Base-by-base conservation (phyloP, 805 yeast species). In the Wickerhamiella kazuoi region DNA sequence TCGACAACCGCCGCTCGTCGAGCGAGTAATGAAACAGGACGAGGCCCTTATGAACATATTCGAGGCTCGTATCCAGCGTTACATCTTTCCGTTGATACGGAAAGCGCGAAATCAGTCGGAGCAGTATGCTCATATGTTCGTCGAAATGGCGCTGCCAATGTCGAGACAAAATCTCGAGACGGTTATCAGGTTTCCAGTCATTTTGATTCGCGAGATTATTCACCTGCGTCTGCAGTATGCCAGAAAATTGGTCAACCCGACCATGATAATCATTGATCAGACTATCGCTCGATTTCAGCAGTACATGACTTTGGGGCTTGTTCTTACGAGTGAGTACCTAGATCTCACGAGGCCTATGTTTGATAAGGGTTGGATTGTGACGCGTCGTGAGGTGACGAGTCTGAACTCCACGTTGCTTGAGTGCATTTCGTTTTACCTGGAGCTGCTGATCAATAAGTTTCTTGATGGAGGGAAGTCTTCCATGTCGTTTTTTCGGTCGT, bases 231-330 rank as follows among this genome's bases (percentile, higher is more conserved):
- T 87, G 34, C 63, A 68, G 1, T 84, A 81, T 54, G 94, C 96
- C 2, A 67, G 71, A 54, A 79, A 78, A 51, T 60, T 87, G 36
- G 72, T 69, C 38, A 79, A 78, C 50, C 94, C 95, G 1, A 84
- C 96, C 0, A 72, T 86, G 74, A 79, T 83, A 84, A 81, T 83
- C 76, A 81, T 90, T 48, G 98, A 90, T 57, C 95, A 87, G 59
- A 78, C 83, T 69, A 71, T 87, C 44, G 84, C 74, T 35, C 94
- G 83, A 54, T 79, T 87, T 54, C 76, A 76, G 47, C 68, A 76
- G 2, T 83, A 82, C 53, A 71, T 87, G 41, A 68, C 71, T 36
- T 62, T 84, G 26, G 86, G 94, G 0, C 65, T 82, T 15, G 79
- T 74, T 46, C 71, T 84, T 37, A 76, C 83, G 53, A 72, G 71